A percentile compares a stretch with the other conserved stretches of the same genome.
phyloP scores from a whole-genome alignment of 192 early-diverging fungal species.

The Coemansia sp. region DNA sequence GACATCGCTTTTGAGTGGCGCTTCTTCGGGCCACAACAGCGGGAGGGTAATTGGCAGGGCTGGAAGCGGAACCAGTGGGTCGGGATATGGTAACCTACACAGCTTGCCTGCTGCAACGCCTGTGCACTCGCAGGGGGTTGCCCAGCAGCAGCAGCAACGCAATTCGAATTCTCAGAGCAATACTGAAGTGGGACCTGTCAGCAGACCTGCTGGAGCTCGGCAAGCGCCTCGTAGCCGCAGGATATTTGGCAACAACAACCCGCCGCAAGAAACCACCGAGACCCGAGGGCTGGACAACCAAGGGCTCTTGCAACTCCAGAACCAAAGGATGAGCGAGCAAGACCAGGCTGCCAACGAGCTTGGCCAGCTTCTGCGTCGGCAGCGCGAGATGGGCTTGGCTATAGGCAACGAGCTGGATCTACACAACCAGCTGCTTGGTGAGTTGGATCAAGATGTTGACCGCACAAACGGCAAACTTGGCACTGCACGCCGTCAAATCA shows the following conservation, averaged over 20 bases:
- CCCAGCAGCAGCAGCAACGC: conserved; percentile 18
- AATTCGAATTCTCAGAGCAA: neutral
- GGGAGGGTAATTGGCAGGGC: conserved; percentile 37
- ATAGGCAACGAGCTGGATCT: conserved; percentile 89
- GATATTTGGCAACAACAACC: conserved; percentile 70
- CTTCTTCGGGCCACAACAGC: conserved; percentile 15
- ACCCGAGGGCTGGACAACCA: conserved; percentile 77
- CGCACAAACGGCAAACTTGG: conserved; percentile 73
- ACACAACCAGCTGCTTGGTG: conserved; percentile 86
- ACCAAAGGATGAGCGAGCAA: conserved; percentile 77
- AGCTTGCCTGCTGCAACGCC: conserved; percentile 36
- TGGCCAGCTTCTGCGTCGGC: conserved; percentile 71
- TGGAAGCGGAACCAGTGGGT: conserved; percentile 17
- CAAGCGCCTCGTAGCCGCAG: conserved; percentile 52
- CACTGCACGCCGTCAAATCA: conserved; percentile 78
- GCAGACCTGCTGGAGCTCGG: conserved; percentile 3
- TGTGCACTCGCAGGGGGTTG: conserved; percentile 13
- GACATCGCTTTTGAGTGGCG: conserved; percentile 31
- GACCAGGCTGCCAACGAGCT: conserved; percentile 79
- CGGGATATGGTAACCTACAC: conserved; percentile 7
- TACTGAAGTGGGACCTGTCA: neutral
- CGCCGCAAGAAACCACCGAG: conserved; percentile 72
- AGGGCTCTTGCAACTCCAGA: conserved; percentile 75
- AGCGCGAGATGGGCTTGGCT: conserved; percentile 81
- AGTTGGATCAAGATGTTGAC: conserved; percentile 80